Evolutionary conservation across 164 flowering plant species (phyloP).

Genomic region (Chloranthus sessilifolius): DNA sequence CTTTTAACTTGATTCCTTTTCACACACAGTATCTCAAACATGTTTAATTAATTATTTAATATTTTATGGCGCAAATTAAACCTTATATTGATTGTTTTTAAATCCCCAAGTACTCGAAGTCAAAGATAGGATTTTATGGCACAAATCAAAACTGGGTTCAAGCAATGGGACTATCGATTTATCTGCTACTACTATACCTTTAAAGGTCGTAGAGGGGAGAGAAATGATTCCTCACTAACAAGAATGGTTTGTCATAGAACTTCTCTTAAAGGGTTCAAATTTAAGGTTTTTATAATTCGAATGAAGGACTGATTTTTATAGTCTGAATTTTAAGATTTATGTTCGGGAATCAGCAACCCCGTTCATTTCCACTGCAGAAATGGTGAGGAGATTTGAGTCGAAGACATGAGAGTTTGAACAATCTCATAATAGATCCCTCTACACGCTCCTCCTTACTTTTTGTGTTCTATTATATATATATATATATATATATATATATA

Average conservation of each 20-base stretch:
- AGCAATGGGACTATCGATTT: constrained; percentile 21
- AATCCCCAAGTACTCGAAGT: constrained; percentile 78
- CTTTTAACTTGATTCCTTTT: no score
- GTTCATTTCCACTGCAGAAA: constrained; percentile 81
- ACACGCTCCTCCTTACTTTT: constrained; percentile 22
- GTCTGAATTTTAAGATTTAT: constrained; percentile 71
- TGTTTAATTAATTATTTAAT: no score
- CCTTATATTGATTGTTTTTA: no score
- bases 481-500: no score
- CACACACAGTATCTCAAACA: no score
- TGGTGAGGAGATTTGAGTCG: constrained; percentile 77
- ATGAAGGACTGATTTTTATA: no score
- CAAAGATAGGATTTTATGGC: constrained; percentile 55
- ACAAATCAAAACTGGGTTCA: constrained; percentile 60
- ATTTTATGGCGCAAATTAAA: no score
- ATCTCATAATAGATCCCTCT: constrained; percentile 25
- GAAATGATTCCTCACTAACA: not conserved
- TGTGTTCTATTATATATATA: not conserved
- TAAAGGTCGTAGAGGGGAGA: constrained; percentile 41
- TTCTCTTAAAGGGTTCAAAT: no score
- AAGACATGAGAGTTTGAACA: constrained; percentile 61
- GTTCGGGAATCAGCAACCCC: constrained; percentile 73
- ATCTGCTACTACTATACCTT: constrained; percentile 24
- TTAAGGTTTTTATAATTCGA: no score
- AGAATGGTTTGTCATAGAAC: no score